A percentile compares a stretch with the other conserved stretches of the same genome.
Conservation (phyloP, 2,329 filamentous ascomycete genomes). For the Aspergillus fijiensis region DNA sequence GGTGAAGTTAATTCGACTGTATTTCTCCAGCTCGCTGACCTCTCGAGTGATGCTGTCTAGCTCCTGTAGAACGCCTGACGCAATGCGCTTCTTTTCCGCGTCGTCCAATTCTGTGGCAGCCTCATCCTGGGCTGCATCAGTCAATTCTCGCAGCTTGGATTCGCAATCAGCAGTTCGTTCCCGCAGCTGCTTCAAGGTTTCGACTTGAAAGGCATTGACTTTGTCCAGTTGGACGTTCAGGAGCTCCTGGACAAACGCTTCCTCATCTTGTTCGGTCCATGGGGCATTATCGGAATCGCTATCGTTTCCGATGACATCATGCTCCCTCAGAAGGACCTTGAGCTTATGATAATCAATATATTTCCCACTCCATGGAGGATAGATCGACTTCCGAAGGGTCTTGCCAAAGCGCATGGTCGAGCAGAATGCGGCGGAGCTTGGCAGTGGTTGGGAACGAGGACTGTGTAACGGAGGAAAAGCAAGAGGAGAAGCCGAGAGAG, state of each 20-base stretch:
- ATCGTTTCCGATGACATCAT: slow-evolving; percentile 52
- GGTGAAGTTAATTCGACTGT: slow-evolving; percentile 94
- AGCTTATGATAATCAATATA: slow-evolving; percentile 97
- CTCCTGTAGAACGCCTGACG: slow-evolving; percentile 70
- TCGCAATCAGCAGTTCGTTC: slow-evolving; percentile 74
- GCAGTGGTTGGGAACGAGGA: neutral
- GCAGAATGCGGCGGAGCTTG: neutral
- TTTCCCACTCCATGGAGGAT: slow-evolving; percentile 84
- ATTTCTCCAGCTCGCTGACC: slow-evolving; percentile 90
- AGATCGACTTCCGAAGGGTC: slow-evolving; percentile 76
- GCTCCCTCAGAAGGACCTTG: slow-evolving; percentile 82
- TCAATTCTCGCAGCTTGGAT: slow-evolving; percentile 61
- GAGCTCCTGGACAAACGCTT: slow-evolving; percentile 88
- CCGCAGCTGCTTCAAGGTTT: slow-evolving; percentile 76
- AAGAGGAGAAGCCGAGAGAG: neutral
- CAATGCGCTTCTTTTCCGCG: slow-evolving; percentile 54
- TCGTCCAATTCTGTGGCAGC: slow-evolving; percentile 35
- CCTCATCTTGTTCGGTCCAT: slow-evolving; percentile 95
- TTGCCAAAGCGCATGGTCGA: slow-evolving; percentile 84
- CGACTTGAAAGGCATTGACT: slow-evolving; percentile 83
- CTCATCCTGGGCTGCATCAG: slow-evolving; percentile 38
- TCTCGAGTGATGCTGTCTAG: slow-evolving; percentile 86
- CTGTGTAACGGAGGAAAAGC: neutral
- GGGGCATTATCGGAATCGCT: slow-evolving; percentile 56
- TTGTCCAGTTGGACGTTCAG: slow-evolving; percentile 95